Base-by-base conservation (phyloP, 2,329 filamentous ascomycete genomes). In the Aureobasidium sp. region DNA sequence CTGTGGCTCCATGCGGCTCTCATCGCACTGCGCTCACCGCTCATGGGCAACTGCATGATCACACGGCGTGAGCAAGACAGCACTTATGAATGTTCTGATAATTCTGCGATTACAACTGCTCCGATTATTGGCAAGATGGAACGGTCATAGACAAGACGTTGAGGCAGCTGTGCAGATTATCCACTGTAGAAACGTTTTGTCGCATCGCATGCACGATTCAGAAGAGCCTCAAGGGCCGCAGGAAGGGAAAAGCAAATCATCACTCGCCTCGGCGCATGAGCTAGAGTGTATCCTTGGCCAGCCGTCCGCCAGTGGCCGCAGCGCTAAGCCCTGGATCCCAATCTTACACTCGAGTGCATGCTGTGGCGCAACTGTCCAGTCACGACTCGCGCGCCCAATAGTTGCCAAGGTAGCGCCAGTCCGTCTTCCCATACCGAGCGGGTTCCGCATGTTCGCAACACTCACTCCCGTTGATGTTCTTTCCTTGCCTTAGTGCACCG, bases 251-350 rank as follows among this genome's bases (percentile, higher is more conserved):
- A 51, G 37, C 57, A 63, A 63, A 60, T 58, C 48, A 61, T 20
- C 39, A 20, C 9, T 47, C 50, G 48, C 29, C 41, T 63, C 50
- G 36, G 39, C 48, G 47, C 70, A 68, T 70, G 68, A 67, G 66
- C 67, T 65, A 67, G 55, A 61, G 17, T 47, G 32, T 47, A 50
- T 32, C 39, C 39, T 50, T 42, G 55, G 44, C 41, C 61, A 55
- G 61, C 61, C 56, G 61, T 63, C 58, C 61, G 36, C 47, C 37
- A 48, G 41, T 62, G 41, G 51, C 41, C 39, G 26, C 50, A 36
- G 42, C 57, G 56, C 55, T 55, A 63, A 63, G 46, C 47, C 62
- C 62, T 55, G 62, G 39, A 46, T 63, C 41, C 42, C 53, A 56
- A 59, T 51, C 48, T 47, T 48, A 26, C 50, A 39, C 32, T 57